Percentiles rank a stretch among this genome's conserved stretches.
Conservation (phyloP, 768 basidiomycete genomes). For the Termitomyces sp. region DNA sequence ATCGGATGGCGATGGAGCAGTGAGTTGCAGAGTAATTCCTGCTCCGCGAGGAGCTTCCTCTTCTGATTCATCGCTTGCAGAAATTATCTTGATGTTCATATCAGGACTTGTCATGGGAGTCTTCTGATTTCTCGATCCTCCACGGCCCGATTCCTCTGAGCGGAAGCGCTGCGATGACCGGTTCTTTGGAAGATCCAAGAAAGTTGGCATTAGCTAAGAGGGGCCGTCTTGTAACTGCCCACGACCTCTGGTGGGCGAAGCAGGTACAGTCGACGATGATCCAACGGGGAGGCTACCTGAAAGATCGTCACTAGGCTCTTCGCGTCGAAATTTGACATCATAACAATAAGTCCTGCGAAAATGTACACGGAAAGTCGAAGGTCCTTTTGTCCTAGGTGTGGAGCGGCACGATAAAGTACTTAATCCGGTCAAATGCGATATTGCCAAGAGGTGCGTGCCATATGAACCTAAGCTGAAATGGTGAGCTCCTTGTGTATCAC, state of each 20-base stretch:
- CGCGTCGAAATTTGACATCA: no score
- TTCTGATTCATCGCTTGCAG: conserved; percentile 11
- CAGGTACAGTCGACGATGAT: conserved; percentile 27
- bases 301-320: conserved; percentile 15
- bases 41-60: conserved; percentile 1
- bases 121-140: neutral
- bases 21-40: conserved; percentile 14
- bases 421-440: no score
- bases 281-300: conserved; percentile 39
- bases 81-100: conserved; percentile 11
- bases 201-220: neutral
- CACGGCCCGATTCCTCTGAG: conserved; percentile 11
- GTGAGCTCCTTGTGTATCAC: no score
- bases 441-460: no score
- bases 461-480: no score
- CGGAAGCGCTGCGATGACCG: conserved; percentile 1
- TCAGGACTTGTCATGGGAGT: conserved; percentile 2
- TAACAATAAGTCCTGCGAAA: no score
- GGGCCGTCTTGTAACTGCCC: conserved; percentile 3
- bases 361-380: no score
- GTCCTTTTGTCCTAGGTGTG: no score
- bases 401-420: no score
- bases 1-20: conserved; percentile 12
- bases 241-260: conserved; percentile 6
- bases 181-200: neutral